Conservation (phyloP, 345 rosid species). For the Abelmoschus esculentus region DNA sequence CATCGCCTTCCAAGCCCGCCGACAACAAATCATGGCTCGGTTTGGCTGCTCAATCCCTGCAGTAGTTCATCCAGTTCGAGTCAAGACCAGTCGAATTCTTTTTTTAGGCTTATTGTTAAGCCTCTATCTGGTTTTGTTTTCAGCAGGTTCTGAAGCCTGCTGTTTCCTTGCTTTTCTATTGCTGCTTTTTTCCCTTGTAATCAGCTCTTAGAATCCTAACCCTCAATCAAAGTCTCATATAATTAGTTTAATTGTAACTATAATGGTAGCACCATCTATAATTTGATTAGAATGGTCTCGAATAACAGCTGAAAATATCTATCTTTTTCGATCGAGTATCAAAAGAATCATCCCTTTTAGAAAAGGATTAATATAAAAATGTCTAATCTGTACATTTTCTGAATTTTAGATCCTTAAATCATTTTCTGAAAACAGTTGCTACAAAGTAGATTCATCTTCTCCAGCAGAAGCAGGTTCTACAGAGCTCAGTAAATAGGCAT, state of each 20-base stretch:
- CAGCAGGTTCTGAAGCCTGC: constrained; percentile 14
- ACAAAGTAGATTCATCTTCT: no score
- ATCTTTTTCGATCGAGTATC: no score
- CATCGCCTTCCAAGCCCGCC: constrained; percentile 25
- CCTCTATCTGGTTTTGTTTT: constrained; percentile 3
- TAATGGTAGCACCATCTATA: no score
- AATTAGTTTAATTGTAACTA: constrained; percentile 16
- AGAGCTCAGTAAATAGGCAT: no score
- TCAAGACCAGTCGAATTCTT: not conserved
- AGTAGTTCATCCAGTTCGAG: not conserved
- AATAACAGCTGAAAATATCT: no score
- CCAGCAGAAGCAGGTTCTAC: no score
- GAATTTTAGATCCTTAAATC: no score
- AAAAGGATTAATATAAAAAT: no score
- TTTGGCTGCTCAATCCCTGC: constrained; percentile 44
- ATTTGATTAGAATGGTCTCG: no score
- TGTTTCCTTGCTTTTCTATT: not conserved
- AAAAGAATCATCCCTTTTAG: no score
- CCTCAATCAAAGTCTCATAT: constrained; percentile 11
- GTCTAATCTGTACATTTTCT: no score
- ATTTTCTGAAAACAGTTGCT: no score
- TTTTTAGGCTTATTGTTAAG: not conserved
- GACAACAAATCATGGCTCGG: constrained; percentile 67
- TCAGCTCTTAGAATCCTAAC: constrained; percentile 10
- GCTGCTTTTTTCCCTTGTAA: not conserved